A percentile compares a stretch with the other conserved stretches of the same genome.
Conservation (phyloP, 345 rosid genomes). For the Eucalyptus paniculata region DNA sequence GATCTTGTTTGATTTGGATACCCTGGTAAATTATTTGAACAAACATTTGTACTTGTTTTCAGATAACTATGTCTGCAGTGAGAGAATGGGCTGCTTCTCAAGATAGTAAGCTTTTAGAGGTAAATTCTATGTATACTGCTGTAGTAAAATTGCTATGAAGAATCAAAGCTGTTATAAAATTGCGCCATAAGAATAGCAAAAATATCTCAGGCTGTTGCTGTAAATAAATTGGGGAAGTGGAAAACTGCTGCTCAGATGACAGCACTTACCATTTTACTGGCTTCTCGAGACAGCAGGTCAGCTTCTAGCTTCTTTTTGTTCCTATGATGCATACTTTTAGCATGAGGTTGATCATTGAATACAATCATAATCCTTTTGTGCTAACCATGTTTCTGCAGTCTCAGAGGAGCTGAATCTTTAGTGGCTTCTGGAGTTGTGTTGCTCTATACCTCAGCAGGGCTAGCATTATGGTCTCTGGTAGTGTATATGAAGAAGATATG, state of each 20-base stretch:
- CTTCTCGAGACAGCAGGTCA: conserved; percentile 73
- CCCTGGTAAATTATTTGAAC: neutral
- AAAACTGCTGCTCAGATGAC: conserved; percentile 98
- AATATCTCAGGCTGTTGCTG: conserved; percentile 77
- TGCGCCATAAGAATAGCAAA: neutral
- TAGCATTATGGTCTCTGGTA: conserved; percentile 79
- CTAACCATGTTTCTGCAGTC: conserved; percentile 13
- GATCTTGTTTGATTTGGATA: neutral
- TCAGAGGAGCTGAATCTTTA: conserved; percentile 34
- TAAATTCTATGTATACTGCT: neutral
- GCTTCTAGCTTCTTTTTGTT: neutral
- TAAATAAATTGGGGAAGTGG: conserved; percentile 96
- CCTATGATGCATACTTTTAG: neutral
- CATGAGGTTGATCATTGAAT: neutral
- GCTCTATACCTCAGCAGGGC: conserved; percentile 89
- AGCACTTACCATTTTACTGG: conserved; percentile 79
- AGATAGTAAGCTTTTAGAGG: conserved; percentile 72
- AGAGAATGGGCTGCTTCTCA: conserved; percentile 99
- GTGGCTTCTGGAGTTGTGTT: conserved; percentile 58
- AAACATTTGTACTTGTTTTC: neutral
- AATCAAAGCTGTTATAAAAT: neutral
- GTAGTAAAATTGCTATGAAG: neutral
- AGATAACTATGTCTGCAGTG: conserved; percentile 99
- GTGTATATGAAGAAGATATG: conserved; percentile 85
- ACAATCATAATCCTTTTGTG: neutral